phyloP scores from a whole-genome alignment of 2,329 filamentous ascomycete species.

The Scleromitrula shiraiana region DNA sequence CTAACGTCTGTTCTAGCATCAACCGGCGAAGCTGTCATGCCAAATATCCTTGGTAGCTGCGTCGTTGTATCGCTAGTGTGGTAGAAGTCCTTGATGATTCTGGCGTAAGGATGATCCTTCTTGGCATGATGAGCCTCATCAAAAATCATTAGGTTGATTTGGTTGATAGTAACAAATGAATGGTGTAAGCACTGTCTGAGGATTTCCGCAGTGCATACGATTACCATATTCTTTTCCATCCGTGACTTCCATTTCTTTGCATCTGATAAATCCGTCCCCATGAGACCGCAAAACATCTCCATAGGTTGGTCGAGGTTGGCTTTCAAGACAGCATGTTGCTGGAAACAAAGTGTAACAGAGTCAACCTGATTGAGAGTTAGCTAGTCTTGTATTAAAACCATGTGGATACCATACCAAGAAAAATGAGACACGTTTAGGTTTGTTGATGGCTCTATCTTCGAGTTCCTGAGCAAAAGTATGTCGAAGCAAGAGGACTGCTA shows the following conservation, averaged over 20 bases:
- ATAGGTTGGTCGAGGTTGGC: conserved; percentile 73
- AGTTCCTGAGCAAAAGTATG: conserved; percentile 72
- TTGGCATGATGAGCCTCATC: conserved; percentile 97
- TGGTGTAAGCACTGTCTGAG: conserved; percentile 70
- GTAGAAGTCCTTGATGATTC: conserved; percentile 86
- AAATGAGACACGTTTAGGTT: conserved; percentile 61
- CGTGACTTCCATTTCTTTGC: conserved; percentile 50
- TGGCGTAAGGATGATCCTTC: conserved; percentile 83
- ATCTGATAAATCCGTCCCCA: conserved; percentile 53
- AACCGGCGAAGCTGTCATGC: conserved; percentile 95
- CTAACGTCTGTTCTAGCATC: conserved; percentile 71
- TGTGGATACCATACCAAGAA: conserved; percentile 53
- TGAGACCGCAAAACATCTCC: conserved; percentile 64
- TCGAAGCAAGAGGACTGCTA: conserved; percentile 76
- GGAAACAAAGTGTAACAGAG: conserved; percentile 82
- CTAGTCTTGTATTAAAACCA: not conserved
- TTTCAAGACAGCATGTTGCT: conserved; percentile 76
- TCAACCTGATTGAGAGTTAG: conserved; percentile 41
- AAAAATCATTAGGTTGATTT: conserved; percentile 86
- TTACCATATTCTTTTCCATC: conserved; percentile 62
- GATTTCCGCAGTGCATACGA: conserved; percentile 90
- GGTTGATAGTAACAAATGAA: conserved; percentile 69
- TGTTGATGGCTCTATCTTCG: conserved; percentile 53
- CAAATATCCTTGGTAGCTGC: conserved; percentile 68
- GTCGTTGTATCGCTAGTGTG: conserved; percentile 33